phyloP scores from a whole-genome alignment of 1,139 yeast species.

The Ashbya aceris region DNA sequence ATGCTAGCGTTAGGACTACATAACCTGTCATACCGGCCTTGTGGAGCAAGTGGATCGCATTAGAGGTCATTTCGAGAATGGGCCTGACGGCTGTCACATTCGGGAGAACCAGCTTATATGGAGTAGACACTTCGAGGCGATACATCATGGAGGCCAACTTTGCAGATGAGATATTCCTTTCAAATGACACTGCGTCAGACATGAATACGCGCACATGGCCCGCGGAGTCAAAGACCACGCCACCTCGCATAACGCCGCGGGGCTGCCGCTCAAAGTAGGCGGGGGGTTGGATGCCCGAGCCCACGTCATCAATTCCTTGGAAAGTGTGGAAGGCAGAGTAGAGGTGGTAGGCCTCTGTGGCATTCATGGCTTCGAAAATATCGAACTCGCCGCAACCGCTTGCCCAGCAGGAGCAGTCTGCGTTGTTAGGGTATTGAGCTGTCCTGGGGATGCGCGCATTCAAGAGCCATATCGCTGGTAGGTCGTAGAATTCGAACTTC shows the following conservation, averaged over 20 bases:
- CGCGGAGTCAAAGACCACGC: conserved; percentile 55
- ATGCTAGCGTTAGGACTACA: too few species aligned
- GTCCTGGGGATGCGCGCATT: conserved; percentile 76
- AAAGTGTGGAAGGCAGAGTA: conserved; percentile 63
- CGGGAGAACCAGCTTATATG: too few species aligned
- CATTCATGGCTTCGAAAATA: conserved; percentile 57
- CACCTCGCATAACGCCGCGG: conserved; percentile 48
- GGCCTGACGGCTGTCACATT: too few species aligned
- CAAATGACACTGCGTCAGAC: conserved; percentile 47
- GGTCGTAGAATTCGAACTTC: conserved; percentile 36
- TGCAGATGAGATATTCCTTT: conserved; percentile 11
- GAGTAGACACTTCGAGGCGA: too few species aligned
- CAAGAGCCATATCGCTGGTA: conserved; percentile 72
- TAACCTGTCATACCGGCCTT: too few species aligned
- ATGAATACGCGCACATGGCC: conserved; percentile 55
- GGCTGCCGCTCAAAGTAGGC: conserved; percentile 52
- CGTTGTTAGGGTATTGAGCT: conserved; percentile 55
- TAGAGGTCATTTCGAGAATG: too few species aligned
- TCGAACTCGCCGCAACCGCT: conserved; percentile 80
- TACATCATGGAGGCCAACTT: too few species aligned
- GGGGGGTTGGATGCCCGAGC: conserved; percentile 47
- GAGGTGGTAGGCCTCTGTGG: conserved; percentile 45
- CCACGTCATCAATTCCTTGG: conserved; percentile 57
- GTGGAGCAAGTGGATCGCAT: too few species aligned
- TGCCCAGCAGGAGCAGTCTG: conserved; percentile 66